phyloP scores from a whole-genome alignment of 1,284 basidiomycete species.

The Cutaneotrichosporon sp. region DNA sequence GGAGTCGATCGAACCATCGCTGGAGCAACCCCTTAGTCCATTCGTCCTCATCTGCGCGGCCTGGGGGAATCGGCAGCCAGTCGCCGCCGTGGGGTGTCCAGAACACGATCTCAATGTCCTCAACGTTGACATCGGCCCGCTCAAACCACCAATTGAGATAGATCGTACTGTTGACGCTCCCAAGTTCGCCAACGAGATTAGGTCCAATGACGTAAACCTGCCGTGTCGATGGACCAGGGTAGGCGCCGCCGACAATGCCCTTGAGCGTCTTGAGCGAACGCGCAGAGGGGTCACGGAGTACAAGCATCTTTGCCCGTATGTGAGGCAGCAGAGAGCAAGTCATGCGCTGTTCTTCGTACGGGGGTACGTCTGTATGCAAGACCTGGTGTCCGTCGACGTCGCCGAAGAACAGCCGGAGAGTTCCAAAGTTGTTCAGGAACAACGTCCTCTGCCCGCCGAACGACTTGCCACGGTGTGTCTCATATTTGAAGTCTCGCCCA shows the following conservation, averaged over 20 bases:
- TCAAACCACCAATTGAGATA: background rate
- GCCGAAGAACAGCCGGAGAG: background rate
- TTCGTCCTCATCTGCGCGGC: too few species aligned
- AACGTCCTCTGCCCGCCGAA: background rate
- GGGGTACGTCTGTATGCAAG: background rate
- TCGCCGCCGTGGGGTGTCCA: background rate
- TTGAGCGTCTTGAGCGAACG: background rate
- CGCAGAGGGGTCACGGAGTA: background rate
- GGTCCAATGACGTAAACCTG: background rate
- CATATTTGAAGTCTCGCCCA: background rate
- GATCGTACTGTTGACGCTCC: background rate
- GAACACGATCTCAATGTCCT: background rate
- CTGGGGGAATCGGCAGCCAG: conserved; percentile 1
- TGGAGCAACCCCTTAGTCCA: background rate
- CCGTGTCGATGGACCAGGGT: background rate
- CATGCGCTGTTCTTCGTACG: background rate
- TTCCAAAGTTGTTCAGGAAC: background rate
- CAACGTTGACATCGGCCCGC: background rate
- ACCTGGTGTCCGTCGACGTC: background rate
- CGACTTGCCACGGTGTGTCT: background rate
- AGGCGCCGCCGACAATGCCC: background rate
- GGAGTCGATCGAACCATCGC: conserved; percentile 4
- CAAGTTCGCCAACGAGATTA: background rate
- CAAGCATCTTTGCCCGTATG: background rate
- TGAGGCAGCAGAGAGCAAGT: background rate